Conservation (phyloP, 2,329 filamentous ascomycete genomes). For the Sporothrix schenckii region DNA sequence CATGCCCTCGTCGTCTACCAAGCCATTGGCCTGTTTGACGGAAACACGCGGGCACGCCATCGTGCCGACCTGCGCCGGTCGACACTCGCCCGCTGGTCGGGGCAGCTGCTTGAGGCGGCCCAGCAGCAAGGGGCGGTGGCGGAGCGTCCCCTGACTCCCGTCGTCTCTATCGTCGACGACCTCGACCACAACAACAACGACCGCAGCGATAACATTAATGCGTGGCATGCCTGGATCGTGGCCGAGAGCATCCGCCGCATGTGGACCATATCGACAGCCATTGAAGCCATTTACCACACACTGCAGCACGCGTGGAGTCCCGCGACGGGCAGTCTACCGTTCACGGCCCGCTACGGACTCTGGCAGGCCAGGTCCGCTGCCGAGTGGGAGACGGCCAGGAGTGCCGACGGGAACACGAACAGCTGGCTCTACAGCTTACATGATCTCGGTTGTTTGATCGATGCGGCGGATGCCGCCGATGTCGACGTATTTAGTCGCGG, state of each 20-base stretch:
- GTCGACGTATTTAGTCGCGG: neutral
- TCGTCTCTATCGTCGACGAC: no score
- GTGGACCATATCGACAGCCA: constrained; percentile 36
- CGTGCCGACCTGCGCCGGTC: constrained; percentile 45
- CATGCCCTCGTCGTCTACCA: constrained; percentile 56
- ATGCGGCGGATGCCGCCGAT: neutral
- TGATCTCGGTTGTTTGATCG: neutral
- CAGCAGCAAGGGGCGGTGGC: neutral
- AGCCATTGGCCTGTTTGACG: constrained; percentile 55
- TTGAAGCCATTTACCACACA: constrained; percentile 37
- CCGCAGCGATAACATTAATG: no score
- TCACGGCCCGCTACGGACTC: constrained; percentile 38
- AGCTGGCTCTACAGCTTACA: neutral
- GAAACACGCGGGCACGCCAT: constrained; percentile 48
- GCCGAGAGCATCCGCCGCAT: constrained; percentile 43
- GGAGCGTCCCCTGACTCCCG: no score
- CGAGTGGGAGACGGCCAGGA: constrained; percentile 36
- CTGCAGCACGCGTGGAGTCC: constrained; percentile 36
- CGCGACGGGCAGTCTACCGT: constrained; percentile 38
- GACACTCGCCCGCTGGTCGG: constrained; percentile 7
- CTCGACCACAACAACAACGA: no score
- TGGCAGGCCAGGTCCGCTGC: constrained; percentile 39
- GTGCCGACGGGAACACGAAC: neutral
- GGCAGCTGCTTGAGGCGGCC: constrained; percentile 6
- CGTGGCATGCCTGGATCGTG: constrained; percentile 41